phyloP scores from a whole-genome alignment of 495 filamentous ascomycete species.

The Penicillium verhagenii region DNA sequence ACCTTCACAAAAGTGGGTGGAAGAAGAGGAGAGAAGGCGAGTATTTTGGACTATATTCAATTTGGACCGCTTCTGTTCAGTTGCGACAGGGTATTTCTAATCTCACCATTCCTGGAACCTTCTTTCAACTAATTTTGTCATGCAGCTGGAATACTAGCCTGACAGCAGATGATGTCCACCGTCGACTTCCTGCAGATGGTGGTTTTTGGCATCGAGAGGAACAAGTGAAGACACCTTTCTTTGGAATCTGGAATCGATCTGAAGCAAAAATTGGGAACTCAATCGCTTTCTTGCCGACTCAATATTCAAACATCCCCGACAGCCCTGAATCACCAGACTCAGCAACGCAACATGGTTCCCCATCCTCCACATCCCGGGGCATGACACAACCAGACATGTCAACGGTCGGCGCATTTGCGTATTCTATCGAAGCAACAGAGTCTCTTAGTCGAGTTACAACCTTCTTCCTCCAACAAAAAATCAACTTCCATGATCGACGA shows the following conservation, averaged over 20 bases:
- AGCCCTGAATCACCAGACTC: too few species aligned
- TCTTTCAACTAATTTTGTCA: neutral
- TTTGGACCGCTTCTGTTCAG: conserved; percentile 30
- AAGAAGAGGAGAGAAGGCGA: conserved; percentile 51
- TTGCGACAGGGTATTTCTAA: conserved; percentile 16
- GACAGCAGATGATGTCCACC: conserved; percentile 19
- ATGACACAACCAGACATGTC: neutral
- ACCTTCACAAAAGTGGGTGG: conserved; percentile 33
- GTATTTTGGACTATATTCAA: conserved; percentile 48
- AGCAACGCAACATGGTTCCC: neutral
- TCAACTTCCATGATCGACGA: conserved; percentile 23
- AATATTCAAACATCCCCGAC: neutral
- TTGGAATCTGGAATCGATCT: conserved; percentile 38
- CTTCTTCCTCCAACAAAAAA: conserved; percentile 12
- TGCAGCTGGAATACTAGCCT: conserved; percentile 34
- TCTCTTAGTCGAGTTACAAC: conserved; percentile 6
- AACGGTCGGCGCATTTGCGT: conserved; percentile 7
- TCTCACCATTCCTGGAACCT: too few species aligned
- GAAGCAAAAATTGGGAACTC: conserved; percentile 26
- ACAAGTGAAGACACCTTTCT: conserved; percentile 35
- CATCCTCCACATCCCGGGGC: neutral
- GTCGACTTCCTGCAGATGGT: conserved; percentile 18
- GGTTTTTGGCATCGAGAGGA: conserved; percentile 31
- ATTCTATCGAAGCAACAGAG: conserved; percentile 26
- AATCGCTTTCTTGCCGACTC: conserved; percentile 18